Conservation (phyloP, 73 alveolate genomes). For the Paramecium pentaurelia region DNA sequence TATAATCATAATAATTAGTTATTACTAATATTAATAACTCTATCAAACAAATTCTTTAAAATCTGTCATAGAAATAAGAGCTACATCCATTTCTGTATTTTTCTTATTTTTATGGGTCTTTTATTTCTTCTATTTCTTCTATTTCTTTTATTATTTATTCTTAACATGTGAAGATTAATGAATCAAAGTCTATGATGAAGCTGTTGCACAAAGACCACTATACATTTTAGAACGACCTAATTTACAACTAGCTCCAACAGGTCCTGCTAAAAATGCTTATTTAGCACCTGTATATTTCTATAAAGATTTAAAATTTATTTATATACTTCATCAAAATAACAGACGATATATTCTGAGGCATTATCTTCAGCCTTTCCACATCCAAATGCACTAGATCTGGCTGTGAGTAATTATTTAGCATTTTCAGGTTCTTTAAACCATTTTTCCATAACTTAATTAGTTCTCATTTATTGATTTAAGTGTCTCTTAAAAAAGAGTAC, state of each 20-base stretch:
- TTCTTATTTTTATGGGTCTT: background rate
- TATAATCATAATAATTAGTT: background rate
- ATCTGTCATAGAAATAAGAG: background rate
- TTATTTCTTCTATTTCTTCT: background rate
- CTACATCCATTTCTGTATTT: background rate
- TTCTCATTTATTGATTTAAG: background rate
- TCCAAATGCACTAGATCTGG: slow-evolving; percentile 5
- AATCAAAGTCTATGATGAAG: background rate
- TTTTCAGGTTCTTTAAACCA: slow-evolving; percentile 16
- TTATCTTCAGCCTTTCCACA: slow-evolving; percentile 31
- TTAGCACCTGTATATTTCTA: background rate
- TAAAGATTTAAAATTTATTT: background rate
- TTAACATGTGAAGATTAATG: background rate
- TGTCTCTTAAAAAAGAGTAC: background rate
- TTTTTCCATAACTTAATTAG: background rate
- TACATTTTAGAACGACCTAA: slow-evolving; percentile 28
- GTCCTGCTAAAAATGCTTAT: slow-evolving; percentile 23
- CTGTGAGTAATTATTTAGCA: slow-evolving; percentile 4
- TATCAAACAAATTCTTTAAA: background rate
- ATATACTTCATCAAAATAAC: slow-evolving; percentile 37
- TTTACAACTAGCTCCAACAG: slow-evolving; percentile 31
- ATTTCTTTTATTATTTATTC: background rate
- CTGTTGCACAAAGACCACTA: slow-evolving; percentile 39
- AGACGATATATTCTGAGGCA: background rate
- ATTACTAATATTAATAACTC: background rate